These are phyloP conservation scores for Heliamphora pulchella DNA, from an alignment of 179 eudicot genomes.

Conservation along the genomic window DNA sequence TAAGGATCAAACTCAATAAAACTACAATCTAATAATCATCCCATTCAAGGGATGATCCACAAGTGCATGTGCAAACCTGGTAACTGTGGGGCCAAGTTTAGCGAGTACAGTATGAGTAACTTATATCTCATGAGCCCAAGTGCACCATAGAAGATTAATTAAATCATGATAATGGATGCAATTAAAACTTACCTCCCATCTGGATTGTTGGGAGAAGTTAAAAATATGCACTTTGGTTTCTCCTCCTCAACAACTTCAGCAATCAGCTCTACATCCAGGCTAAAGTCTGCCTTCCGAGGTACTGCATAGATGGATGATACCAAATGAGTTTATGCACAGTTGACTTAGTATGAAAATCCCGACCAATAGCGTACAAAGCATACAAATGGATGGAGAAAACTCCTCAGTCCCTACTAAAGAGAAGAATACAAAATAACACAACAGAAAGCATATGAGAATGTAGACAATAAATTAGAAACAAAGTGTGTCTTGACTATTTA, in stretches of 20 bases:
- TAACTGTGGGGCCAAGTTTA: background rate
- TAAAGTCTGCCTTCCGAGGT: constrained; percentile 77
- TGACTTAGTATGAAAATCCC: background rate
- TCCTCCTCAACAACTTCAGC: constrained; percentile 54
- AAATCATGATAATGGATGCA: background rate
- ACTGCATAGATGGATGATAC: constrained; percentile 38
- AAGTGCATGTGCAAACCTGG: background rate
- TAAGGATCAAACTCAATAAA: background rate
- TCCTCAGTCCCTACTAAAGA: background rate
- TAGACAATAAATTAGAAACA: constrained; percentile 1
- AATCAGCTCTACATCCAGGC: constrained; percentile 70
- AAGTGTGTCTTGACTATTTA: constrained; percentile 30
- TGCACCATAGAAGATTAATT: background rate
- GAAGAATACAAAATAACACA: background rate
- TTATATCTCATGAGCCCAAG: background rate
- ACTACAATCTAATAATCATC: background rate
- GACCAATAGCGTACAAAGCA: background rate
- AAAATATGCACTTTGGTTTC: constrained; percentile 90
- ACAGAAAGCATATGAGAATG: background rate
- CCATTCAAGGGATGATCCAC: background rate
- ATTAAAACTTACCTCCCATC: constrained; percentile 78
- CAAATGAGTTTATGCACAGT: background rate
- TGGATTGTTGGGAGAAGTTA: constrained; percentile 95
- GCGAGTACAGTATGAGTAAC: background rate
- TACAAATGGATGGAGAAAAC: background rate